These are phyloP conservation scores for Phycomyces blakesleeanus DNA, from an alignment of 192 early-diverging fungal genomes.

Conservation along the genomic window DNA sequence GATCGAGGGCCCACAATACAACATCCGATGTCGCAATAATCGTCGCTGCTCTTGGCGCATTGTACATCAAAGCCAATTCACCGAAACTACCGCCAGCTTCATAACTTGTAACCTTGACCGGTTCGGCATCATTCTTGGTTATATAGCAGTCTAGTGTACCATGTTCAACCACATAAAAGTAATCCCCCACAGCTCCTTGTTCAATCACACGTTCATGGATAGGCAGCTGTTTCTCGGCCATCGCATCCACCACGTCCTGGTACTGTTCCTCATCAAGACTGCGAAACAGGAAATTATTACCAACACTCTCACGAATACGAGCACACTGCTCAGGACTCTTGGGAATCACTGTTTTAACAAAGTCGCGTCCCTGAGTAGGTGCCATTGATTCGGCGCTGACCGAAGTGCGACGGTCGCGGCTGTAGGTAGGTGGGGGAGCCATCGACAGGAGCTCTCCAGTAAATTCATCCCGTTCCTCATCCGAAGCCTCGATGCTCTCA, in stretches of 20 bases:
- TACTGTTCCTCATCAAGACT: slow-evolving; percentile 94
- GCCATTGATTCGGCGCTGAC: slow-evolving; percentile 97
- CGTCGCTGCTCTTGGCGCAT: slow-evolving; percentile 95
- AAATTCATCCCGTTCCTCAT: slow-evolving; percentile 60
- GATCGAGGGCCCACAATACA: slow-evolving; percentile 95
- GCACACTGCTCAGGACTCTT: slow-evolving; percentile 83
- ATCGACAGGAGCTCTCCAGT: slow-evolving; percentile 20
- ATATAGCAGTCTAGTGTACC: slow-evolving; percentile 93
- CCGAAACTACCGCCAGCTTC: slow-evolving; percentile 90
- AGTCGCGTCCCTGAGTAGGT: slow-evolving; percentile 77
- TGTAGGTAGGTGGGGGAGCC: slow-evolving; percentile 56
- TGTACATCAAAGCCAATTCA: slow-evolving; percentile 99
- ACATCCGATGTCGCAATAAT: slow-evolving; percentile 81
- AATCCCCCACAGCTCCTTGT: slow-evolving; percentile 96
- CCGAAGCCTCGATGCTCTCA: slow-evolving; percentile 46
- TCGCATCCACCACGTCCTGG: slow-evolving; percentile 91
- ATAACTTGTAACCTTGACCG: slow-evolving; percentile 76
- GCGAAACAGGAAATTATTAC: slow-evolving; percentile 91
- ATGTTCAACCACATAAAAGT: slow-evolving; percentile 95
- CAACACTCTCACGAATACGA: slow-evolving; percentile 78
- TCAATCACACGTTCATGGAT: slow-evolving; percentile 76
- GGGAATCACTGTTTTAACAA: slow-evolving; percentile 80
- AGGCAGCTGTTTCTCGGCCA: slow-evolving; percentile 83
- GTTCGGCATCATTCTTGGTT: slow-evolving; percentile 52
- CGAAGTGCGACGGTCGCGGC: slow-evolving; percentile 88